A percentile compares a stretch with the other conserved stretches of the same genome.
These are phyloP conservation scores for Helotiales sp. DNA, from an alignment of 2,329 filamentous ascomycete genomes.

Conservation along the genomic window DNA sequence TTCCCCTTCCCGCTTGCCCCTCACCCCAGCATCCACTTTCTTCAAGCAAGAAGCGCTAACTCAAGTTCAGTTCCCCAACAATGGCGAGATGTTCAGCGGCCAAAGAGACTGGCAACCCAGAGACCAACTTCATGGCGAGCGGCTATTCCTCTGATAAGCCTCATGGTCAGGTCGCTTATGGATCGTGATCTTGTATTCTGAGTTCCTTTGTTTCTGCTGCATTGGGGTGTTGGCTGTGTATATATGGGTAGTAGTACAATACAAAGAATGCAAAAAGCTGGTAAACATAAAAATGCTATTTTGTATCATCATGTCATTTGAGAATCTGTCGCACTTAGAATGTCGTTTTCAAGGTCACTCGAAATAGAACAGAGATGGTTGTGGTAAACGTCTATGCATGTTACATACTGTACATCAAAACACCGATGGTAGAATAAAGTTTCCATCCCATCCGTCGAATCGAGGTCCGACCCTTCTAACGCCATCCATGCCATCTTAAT, in stretches of 20 bases:
- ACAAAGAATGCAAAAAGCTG: constrained; percentile 24
- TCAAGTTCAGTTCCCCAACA: constrained; percentile 73
- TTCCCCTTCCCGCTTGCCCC: not conserved
- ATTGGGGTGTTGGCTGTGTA: constrained; percentile 37
- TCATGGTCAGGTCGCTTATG: constrained; percentile 35
- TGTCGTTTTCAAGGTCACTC: not conserved
- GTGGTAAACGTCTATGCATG: not conserved
- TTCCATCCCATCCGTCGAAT: constrained; percentile 18
- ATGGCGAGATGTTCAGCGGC: constrained; percentile 97
- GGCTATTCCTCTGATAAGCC: constrained; percentile 46
- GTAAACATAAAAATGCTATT: not conserved
- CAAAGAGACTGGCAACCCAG: constrained; percentile 77
- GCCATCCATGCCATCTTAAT: constrained; percentile 28
- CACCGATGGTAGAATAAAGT: constrained; percentile 4
- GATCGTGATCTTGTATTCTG: constrained; percentile 32
- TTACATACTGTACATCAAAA: constrained; percentile 27
- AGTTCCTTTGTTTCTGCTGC: constrained; percentile 23
- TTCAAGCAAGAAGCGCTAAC: constrained; percentile 11
- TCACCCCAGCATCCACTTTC: not conserved
- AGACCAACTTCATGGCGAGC: constrained; percentile 77
- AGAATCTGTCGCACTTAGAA: not conserved
- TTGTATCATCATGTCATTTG: not conserved
- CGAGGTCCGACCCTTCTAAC: constrained; percentile 29
- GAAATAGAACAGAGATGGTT: not conserved
- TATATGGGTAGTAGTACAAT: constrained; percentile 36